Base-by-base conservation (phyloP, 768 basidiomycete species). In the Lactarius sp. region DNA sequence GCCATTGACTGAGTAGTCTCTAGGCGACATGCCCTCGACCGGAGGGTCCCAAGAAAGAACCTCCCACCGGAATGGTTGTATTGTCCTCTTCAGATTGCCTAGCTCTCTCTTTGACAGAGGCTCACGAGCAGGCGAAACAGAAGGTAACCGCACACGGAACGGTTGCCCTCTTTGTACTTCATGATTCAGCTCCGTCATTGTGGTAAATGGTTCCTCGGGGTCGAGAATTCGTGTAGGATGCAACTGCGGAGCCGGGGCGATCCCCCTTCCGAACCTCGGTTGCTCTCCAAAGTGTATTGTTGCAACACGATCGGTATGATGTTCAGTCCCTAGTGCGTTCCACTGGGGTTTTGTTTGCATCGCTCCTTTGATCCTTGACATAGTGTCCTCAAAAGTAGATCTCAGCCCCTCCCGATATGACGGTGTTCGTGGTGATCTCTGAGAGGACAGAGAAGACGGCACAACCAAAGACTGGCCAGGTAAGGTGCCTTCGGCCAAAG, bases 301-400 rank as follows among this genome's bases (percentile, higher is more conserved):
- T 16, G 41, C 27, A n/a, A 31, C 56, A 62, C 69, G 69, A 46
- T 67, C 55, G 9, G 18, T 18, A 51, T 59, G 53, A 63, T 72
- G 72, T 65, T 70, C 59, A 67, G 70, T 50, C 81, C 81, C 50
- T 68, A 37, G 12, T 36, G 73, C 22, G 78, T 75, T 61, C 85
- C 59, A 41, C 16, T 56, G 59, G 18, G 72, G 87, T 84, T 88
- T 88, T 36, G 79, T 81, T 70, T 84, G 81, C 60, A 94, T 70
- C 14, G 86, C 92, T 37, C 89, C 91, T 70, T 87, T 93, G 70
- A 94, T 92, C 47, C 92, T 83, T 6, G 88, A 90, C 83, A 94
- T 91, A 33, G 85, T 83, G 70, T 94, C 90, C 70, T 90, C 85
- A 65, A 93, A 75, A 18, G 90, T 82, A 2, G 89, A 86, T 84